Base-by-base conservation (phyloP, 176 grass and related monocot genomes). In the Carex cristatella region DNA sequence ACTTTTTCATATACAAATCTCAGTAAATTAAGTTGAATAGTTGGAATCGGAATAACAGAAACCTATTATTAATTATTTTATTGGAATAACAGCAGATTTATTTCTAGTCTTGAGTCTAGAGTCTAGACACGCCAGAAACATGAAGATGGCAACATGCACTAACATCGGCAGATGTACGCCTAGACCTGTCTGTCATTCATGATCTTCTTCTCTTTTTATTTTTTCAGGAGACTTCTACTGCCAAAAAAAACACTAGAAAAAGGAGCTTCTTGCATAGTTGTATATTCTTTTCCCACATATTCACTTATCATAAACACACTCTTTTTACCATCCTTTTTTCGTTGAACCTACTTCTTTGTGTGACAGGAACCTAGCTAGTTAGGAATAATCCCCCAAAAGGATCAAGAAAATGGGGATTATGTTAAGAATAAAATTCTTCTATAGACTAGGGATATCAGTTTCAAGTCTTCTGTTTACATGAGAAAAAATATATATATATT, bases 121-220 rank as follows among this genome's bases (percentile, higher is more conserved):
- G 46, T 80, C 2, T 83, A 16, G 42, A 83, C 58, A 83, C 30
- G 61, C 80, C 31, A 31, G 62, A 51, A 0, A 51, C 64, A 69
- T 83, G 81, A 35, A 83, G 81, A 83, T 83, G 42, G 58, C 23
- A 83, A 69, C 61, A 28, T 56, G 70, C 88, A 89, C 63, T 65
- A 88, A 87, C 46, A 61, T 68, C 86, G 0, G 77, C 27, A 10
- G 65, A 79, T 79, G 78, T 80, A 79, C 80, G 56, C 61, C 23
- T 11, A 19, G 85, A 74, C 58, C 5, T 79, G 8, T 69, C 38
- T 23, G 23, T 23, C 23, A 23, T 23, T 23, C 23, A 23, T 23
- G 23, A 23, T 23, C 46, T 7, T 44, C 27, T 54, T 38, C 1
- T 65, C n/a, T 19, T 74, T 74, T 79, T 10, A 10, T 33, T 80